These are phyloP conservation scores for Lichtheimia corymbifera DNA, from an alignment of 371 early-diverging fungal genomes.

Conservation along the genomic window DNA sequence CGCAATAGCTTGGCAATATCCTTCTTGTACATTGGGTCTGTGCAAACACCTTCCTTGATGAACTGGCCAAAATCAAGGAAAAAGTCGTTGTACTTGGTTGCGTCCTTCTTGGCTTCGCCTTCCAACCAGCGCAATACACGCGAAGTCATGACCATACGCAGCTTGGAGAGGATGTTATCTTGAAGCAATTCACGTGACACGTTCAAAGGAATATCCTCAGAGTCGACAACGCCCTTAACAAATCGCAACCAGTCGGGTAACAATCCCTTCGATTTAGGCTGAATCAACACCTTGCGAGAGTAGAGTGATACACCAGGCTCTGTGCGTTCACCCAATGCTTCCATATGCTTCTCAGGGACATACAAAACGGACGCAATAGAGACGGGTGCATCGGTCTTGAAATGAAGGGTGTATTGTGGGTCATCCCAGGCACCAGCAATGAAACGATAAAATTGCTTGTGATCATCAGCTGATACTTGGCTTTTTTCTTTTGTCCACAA, in stretches of 20 bases:
- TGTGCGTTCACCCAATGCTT: constrained; percentile 63
- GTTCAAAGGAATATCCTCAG: constrained; percentile 96
- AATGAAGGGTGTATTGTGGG: constrained; percentile 71
- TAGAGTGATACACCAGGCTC: constrained; percentile 81
- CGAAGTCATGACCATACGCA: constrained; percentile 70
- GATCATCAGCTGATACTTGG: constrained; percentile 86
- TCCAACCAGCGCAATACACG: constrained; percentile 77
- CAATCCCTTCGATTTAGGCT: constrained; percentile 72
- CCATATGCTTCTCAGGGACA: constrained; percentile 72
- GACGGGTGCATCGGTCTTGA: constrained; percentile 80
- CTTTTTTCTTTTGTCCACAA: constrained; percentile 90
- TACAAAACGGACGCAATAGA: constrained; percentile 77
- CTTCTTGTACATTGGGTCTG: constrained; percentile 70
- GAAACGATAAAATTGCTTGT: constrained; percentile 88
- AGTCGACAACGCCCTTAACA: constrained; percentile 92
- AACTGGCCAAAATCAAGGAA: constrained; percentile 80
- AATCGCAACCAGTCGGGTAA: constrained; percentile 82
- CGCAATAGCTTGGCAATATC: constrained; percentile 85
- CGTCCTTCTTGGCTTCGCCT: constrained; percentile 69
- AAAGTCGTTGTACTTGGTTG: constrained; percentile 79
- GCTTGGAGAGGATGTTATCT: constrained; percentile 77
- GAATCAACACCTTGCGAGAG: constrained; percentile 81
- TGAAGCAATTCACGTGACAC: constrained; percentile 97
- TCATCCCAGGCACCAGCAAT: constrained; percentile 75
- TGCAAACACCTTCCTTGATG: constrained; percentile 92